Base-by-base conservation (phyloP, 768 basidiomycete species). In the Suillus sp. region DNA sequence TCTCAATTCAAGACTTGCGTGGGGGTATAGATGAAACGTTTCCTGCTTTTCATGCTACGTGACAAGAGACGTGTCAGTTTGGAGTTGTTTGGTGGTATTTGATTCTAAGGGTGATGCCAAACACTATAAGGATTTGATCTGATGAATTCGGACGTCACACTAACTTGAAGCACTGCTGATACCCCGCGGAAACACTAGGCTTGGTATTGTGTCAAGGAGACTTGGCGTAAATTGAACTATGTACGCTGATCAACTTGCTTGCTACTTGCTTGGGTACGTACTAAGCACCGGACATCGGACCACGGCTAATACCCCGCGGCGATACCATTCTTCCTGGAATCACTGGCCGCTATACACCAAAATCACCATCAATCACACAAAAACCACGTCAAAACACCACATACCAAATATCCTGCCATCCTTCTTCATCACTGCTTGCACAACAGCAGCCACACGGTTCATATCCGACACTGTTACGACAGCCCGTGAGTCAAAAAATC, bases 251-350 rank as follows among this genome's bases (percentile, higher is more conserved):
- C 10, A 10, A 18, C 25, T 27, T 51, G 27, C 27, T 43, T 13
- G 6, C 58, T 60, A 43, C 57, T 20, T 40, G 22, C 57, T 20
- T 40, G 22, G 40, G 16, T 47, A 54, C 37, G 7, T 16, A 37
- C 25, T 50, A 7, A 34, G 25, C 22, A 4, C 35, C 42, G 22
- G 9, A 13, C 59, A 1, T 35, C n/a, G 22, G 40, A 60, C n/a
- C 43, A 9, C 20, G 10, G 45, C 75, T 70, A 93, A 76, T 95
- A 96, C 3, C 91, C 95, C 54, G 91, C 87, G 5, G 95, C 92
- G 47, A 95, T 83, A n/a, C 95, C 95, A 66, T 94, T 91, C 80
- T 96, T 96, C 71, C 95, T 84, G 22, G 92, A 93, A 75, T 97
- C 95, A 71, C 92, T 93, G 10, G 92, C 90, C 65, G 93, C 95